phyloP scores from a whole-genome alignment of 805 yeast species.

The Priceomyces melissophilus region DNA sequence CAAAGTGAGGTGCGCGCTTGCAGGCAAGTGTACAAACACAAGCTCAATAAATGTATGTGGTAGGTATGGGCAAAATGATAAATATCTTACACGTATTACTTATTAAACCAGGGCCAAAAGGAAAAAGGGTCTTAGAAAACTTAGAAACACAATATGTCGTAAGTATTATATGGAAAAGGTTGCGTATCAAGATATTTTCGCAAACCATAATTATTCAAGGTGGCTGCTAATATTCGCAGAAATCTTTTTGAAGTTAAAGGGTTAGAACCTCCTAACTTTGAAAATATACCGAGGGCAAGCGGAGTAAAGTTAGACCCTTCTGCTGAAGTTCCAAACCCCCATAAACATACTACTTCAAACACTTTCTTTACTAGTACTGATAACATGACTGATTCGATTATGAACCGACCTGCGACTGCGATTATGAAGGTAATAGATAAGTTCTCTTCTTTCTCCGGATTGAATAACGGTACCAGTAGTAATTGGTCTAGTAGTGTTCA shows the following conservation, averaged over 20 bases:
- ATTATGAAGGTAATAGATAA: conserved; percentile 18
- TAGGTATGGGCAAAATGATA: no score
- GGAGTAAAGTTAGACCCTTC: conserved; percentile 1
- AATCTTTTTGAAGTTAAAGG: conserved; percentile 8
- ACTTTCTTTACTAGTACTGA: conserved; percentile 9
- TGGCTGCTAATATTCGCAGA: conserved; percentile 4
- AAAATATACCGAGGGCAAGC: conserved; percentile 3
- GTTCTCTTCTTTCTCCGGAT: conserved; percentile 10
- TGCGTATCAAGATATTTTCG: no score
- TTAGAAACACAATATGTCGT: conserved; percentile 7
- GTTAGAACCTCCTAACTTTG: conserved; percentile 5
- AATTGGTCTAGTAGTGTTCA: conserved; percentile 2
- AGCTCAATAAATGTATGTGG: no score
- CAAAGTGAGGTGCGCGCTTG: no score
- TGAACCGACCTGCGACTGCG: conserved; percentile 21
- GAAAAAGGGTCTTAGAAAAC: no score
- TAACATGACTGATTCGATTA: conserved; percentile 8
- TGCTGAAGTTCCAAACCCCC: conserved; percentile 4
- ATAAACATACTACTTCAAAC: conserved; percentile 9
- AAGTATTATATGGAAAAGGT: conserved; percentile 2
- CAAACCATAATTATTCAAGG: neutral
- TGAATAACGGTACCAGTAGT: conserved; percentile 4
- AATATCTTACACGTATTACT: no score
- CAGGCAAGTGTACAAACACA: no score
- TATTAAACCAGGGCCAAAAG: no score